Evolutionary conservation across 495 filamentous ascomycete genomes (phyloP).

Genomic region (Xylaria cubensis): DNA sequence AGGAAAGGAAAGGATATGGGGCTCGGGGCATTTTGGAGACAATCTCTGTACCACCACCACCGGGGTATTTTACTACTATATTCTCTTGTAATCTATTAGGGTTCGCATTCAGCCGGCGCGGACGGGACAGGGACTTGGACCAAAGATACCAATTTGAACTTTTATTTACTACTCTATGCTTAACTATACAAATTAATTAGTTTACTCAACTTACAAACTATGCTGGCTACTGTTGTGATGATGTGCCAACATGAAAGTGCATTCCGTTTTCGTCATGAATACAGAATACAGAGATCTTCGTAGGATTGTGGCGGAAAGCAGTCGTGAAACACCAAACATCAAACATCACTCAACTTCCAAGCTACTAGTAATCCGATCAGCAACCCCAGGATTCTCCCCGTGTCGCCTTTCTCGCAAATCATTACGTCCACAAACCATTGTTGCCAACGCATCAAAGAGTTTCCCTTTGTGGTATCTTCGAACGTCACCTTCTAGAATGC

Average conservation of each 20-base stretch:
- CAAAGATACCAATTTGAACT: conserved; percentile 23
- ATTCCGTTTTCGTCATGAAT: not conserved
- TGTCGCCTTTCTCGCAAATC: not conserved
- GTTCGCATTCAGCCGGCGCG: conserved; percentile 23
- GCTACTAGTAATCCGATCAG: not conserved
- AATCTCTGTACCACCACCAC: conserved; percentile 21
- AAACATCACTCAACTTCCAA: not conserved
- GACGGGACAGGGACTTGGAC: conserved; percentile 9
- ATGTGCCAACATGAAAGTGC: not conserved
- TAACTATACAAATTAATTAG: not conserved
- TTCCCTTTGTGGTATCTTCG: too few relatives aligned
- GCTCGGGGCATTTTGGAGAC: conserved; percentile 19
- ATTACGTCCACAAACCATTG: not conserved
- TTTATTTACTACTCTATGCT: not conserved
- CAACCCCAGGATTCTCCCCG: not conserved
- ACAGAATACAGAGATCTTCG: not conserved
- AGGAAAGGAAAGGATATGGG: not conserved
- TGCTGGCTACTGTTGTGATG: not conserved
- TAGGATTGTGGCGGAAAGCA: not conserved
- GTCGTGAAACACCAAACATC: not conserved
- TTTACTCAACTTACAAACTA: not conserved
- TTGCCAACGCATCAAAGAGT: not conserved
- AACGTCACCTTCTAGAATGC: not conserved
- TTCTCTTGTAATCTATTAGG: conserved; percentile 25
- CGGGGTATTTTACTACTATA: conserved; percentile 7